These are phyloP conservation scores for Ophiocordyceps sinensis DNA, from an alignment of 2,329 filamentous ascomycete species.

Conservation along the genomic window DNA sequence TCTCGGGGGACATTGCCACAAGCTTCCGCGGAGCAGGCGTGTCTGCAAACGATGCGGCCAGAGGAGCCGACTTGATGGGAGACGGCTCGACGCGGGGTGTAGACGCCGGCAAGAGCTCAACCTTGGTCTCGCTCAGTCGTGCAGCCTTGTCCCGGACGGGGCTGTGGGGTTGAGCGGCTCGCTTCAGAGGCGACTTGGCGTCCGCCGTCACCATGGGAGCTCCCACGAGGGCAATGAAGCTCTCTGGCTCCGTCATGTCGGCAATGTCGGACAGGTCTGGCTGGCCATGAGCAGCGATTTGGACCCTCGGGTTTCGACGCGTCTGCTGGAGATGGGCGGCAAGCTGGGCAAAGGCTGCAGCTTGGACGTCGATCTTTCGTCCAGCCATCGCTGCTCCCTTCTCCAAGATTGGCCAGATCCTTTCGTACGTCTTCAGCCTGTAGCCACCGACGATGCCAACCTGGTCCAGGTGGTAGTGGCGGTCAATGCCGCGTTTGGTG, in stretches of 20 bases:
- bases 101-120: slow-evolving; percentile 14
- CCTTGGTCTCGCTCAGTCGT: slow-evolving; percentile 14
- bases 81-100: slow-evolving; percentile 12
- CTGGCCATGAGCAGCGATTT: slow-evolving; percentile 9
- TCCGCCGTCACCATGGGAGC: slow-evolving; percentile 10
- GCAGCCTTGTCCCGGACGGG: slow-evolving; percentile 11
- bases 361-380: slow-evolving; percentile 9
- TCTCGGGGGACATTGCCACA: neutral
- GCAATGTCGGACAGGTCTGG: slow-evolving; percentile 13
- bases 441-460: slow-evolving; percentile 11
- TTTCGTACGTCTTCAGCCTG: slow-evolving; percentile 10
- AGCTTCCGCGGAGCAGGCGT: slow-evolving; percentile 1
- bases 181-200: slow-evolving; percentile 17
- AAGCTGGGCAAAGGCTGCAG: slow-evolving; percentile 13
- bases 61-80: slow-evolving; percentile 15
- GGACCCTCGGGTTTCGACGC: slow-evolving; percentile 9
- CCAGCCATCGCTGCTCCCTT: slow-evolving; percentile 6
- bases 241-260: slow-evolving; percentile 15
- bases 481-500: slow-evolving; percentile 13
- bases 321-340: slow-evolving; percentile 7
- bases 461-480: slow-evolving; percentile 4
- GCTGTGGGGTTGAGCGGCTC: slow-evolving; percentile 10
- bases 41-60: slow-evolving; percentile 11
- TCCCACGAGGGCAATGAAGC: slow-evolving; percentile 9
- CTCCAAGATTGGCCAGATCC: slow-evolving; percentile 11